Percentiles rank a stretch among this genome's conserved stretches.
Evolutionary conservation across 352 stramenopile species (phyloP).

Genomic region (Phytopythium vexans): DNA sequence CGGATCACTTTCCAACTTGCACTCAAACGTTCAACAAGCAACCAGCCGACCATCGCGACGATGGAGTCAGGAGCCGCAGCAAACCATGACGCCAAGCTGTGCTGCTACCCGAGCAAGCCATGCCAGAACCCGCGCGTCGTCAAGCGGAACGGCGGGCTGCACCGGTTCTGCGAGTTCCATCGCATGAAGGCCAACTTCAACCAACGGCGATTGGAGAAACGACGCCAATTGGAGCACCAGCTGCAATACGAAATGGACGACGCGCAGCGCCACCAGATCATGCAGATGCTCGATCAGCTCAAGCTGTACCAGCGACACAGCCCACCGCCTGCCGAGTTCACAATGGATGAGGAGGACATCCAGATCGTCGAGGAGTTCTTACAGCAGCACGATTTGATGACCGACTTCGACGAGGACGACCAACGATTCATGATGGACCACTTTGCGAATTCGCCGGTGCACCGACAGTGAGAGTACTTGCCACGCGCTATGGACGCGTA

Average conservation of each 20-base stretch:
- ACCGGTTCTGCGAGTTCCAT: slow-evolving; percentile 35
- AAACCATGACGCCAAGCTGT: slow-evolving; percentile 7
- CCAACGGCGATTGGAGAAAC: slow-evolving; percentile 31
- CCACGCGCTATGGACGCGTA: neutral
- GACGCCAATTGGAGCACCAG: slow-evolving; percentile 14
- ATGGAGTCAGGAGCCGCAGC: too few relatives aligned
- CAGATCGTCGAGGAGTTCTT: slow-evolving; percentile 25
- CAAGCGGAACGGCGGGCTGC: slow-evolving; percentile 39
- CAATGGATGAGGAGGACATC: slow-evolving; percentile 12
- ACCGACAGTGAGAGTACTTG: too few relatives aligned
- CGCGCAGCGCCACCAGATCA: slow-evolving; percentile 9
- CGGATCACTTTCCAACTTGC: too few relatives aligned
- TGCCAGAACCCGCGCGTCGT: slow-evolving; percentile 34
- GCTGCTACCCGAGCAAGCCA: slow-evolving; percentile 33
- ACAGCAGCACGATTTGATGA: slow-evolving; percentile 11
- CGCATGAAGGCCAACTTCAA: slow-evolving; percentile 36
- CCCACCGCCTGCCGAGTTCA: slow-evolving; percentile 4
- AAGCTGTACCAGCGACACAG: slow-evolving; percentile 7
- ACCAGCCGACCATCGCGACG: too few relatives aligned
- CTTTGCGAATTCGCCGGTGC: neutral
- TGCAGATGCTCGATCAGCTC: slow-evolving; percentile 9
- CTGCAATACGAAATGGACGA: slow-evolving; percentile 6
- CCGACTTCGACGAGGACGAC: slow-evolving; percentile 8
- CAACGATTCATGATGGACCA: slow-evolving; percentile 6
- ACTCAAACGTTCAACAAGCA: too few relatives aligned